A percentile compares a stretch with the other conserved stretches of the same genome.
phyloP scores from a whole-genome alignment of 75 land plant genomes.

The Cunninghamia lanceolata region DNA sequence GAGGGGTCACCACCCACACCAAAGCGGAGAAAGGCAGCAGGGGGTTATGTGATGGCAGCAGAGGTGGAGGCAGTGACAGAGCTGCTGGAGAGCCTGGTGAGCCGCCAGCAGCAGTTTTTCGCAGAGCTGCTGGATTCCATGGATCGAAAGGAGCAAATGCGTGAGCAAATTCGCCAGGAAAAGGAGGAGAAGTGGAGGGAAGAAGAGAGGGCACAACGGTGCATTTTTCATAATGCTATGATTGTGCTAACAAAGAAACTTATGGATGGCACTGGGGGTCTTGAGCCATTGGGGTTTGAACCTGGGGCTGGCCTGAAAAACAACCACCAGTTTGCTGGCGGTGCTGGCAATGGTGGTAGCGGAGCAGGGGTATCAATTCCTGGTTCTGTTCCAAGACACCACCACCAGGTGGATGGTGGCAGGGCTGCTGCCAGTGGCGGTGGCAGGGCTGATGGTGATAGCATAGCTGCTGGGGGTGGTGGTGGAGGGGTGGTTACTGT shows the following conservation, averaged over 20 bases:
- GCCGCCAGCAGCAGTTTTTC: conserved; percentile 23
- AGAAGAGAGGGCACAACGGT: conserved; percentile 25
- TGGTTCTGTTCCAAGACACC: conserved; percentile 33
- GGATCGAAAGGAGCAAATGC: conserved; percentile 24
- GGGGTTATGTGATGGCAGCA: conserved; percentile 2
- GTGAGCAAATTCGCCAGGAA: conserved; percentile 29
- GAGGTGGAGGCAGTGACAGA: conserved; percentile 16
- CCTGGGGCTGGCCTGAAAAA: background rate
- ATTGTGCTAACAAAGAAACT: conserved; percentile 21
- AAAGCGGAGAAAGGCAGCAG: conserved; percentile 8
- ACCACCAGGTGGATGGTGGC: conserved; percentile 31
- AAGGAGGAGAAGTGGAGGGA: conserved; percentile 36
- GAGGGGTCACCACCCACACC: conserved; percentile 5
- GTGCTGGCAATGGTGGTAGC: conserved; percentile 34
- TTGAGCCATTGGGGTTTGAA: conserved; percentile 1
- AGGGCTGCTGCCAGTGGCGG: conserved; percentile 14
- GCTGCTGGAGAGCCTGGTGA: conserved; percentile 21
- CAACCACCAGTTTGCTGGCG: conserved; percentile 14
- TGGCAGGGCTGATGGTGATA: background rate
- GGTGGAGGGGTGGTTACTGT: conserved; percentile 3
- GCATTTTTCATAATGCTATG: conserved; percentile 23
- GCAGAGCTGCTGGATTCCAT: conserved; percentile 22
- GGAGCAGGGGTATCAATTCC: conserved; percentile 25
- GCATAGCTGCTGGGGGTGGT: background rate
- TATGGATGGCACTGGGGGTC: conserved; percentile 10